Base-by-base conservation (phyloP, 2,329 filamentous ascomycete species). In the Diaporthe vaccinii region DNA sequence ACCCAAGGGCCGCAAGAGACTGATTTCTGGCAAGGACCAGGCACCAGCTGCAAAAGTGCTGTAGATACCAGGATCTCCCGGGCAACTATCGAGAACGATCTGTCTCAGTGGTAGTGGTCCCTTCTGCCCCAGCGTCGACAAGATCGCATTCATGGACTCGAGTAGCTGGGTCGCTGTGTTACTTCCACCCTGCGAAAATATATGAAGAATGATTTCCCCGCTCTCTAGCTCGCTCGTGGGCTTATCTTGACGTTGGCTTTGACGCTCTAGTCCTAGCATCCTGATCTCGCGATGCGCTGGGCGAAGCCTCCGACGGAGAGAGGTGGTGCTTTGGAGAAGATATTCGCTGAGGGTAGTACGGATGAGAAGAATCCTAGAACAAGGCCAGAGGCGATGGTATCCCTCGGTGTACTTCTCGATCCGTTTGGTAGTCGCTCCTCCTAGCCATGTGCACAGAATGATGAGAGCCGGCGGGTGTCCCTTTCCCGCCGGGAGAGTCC, bases 381-480 rank as follows among this genome's bases (percentile, higher is more conserved):
- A 31, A 28, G 75, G 58, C 75, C 75, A 76, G 2, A 53, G 46
- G 12, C 14, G 57, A 49, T 72, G 58, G 59, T 76, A 76, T 17
- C 72, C 72, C 34, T 53, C 31, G 14, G 75, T 76, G 22, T 76
- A 76, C 12, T 46, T 71, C 28, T 76, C 65, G 58, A 76, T 76
- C 2, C 75, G 67, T 67, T 72, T 76, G 17, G 28, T 55, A 10
- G 72, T 76, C 34, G 75, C 75, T 4, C 75, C 75, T 57, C 75
- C 75, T 4, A 76, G 41, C 75, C 75, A 76, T 4, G 75, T 76
- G 39, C 75, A 76, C 6, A 76, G 34, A 22, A 76, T 62, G 53
- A 76, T 74, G 41, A 76, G 72, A 51, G 72, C 49, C n/a, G 75
- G 75, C 28, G 49, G 34, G 25, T 44, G 14, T 17, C 9, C 59